phyloP scores from a whole-genome alignment of 2,329 filamentous ascomycete genomes.

The Anisogramma anomala region DNA sequence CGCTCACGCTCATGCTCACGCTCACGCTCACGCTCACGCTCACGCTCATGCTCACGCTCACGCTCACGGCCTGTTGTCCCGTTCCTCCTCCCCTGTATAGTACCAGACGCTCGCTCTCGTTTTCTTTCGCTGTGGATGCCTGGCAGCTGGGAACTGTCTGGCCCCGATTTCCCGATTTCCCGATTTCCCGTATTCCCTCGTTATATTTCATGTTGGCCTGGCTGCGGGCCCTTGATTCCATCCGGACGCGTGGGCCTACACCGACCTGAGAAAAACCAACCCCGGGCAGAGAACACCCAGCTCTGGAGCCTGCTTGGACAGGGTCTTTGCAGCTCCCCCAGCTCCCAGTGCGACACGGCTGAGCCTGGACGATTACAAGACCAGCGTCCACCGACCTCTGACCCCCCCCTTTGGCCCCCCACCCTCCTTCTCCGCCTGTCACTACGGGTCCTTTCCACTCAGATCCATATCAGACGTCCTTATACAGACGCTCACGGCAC shows the following conservation, averaged over 20 bases:
- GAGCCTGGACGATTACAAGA: conserved; percentile 13
- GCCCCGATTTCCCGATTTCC: neutral
- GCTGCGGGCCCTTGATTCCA: conserved; percentile 5
- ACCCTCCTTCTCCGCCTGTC: conserved; percentile 9
- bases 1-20: too few relatives aligned
- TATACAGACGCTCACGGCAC: conserved; percentile 8
- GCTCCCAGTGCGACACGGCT: conserved; percentile 12
- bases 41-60: too few relatives aligned
- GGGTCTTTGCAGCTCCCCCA: conserved; percentile 12
- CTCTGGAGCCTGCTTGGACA: conserved; percentile 8
- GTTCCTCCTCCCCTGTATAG: neutral
- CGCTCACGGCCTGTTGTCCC: neutral
- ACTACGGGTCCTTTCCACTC: conserved; percentile 10
- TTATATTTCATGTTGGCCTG: conserved; percentile 11
- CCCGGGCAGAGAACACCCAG: conserved; percentile 12
- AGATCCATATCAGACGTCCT: conserved; percentile 6
- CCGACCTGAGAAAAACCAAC: neutral
- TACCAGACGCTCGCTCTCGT: neutral
- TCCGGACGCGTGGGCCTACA: conserved; percentile 3
- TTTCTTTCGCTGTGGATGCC: neutral
- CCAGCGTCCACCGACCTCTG: too few relatives aligned
- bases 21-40: too few relatives aligned
- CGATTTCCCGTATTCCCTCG: neutral
- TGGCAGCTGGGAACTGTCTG: neutral
- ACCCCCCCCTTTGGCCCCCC: conserved; percentile 14